Evolutionary conservation across 2,329 filamentous ascomycete species (phyloP).

Genomic region (Lojkania enalia): DNA sequence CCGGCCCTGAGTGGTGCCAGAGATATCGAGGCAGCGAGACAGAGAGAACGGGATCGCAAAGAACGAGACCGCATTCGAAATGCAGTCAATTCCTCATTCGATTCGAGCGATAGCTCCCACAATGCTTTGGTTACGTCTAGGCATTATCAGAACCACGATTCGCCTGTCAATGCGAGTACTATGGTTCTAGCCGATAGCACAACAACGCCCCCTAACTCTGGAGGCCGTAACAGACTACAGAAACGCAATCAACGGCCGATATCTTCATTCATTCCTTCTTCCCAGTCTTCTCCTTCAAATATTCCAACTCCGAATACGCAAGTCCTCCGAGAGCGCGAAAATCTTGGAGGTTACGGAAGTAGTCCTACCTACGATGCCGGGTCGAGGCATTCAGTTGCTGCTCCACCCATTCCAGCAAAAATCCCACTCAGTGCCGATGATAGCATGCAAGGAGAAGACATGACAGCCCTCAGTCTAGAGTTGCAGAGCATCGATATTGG

Average conservation of each 20-base stretch:
- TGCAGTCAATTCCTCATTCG: slow-evolving; percentile 32
- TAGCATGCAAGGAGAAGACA: slow-evolving; percentile 46
- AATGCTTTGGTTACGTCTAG: slow-evolving; percentile 36
- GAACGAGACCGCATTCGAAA: slow-evolving; percentile 39
- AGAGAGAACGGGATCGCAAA: slow-evolving; percentile 38
- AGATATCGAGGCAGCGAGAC: slow-evolving; percentile 39
- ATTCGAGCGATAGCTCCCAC: slow-evolving; percentile 21
- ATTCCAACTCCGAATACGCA: slow-evolving; percentile 24
- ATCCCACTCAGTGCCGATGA: slow-evolving; percentile 59
- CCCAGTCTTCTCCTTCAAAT: slow-evolving; percentile 18
- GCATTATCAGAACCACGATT: slow-evolving; percentile 25
- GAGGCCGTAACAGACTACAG: slow-evolving; percentile 32
- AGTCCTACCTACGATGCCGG: slow-evolving; percentile 28
- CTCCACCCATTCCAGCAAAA: slow-evolving; percentile 71
- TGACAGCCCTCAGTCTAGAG: slow-evolving; percentile 69
- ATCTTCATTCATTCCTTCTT: slow-evolving; percentile 19
- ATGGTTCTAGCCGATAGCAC: slow-evolving; percentile 31
- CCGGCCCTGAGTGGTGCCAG: slow-evolving; percentile 57
- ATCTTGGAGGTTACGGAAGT: slow-evolving; percentile 36
- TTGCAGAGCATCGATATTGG: slow-evolving; percentile 60
- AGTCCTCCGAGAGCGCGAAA: slow-evolving; percentile 42
- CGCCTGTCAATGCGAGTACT: slow-evolving; percentile 5
- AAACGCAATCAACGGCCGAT: slow-evolving; percentile 30
- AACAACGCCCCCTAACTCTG: slow-evolving; percentile 19
- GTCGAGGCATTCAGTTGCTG: slow-evolving; percentile 31